Conservation (phyloP, 1,284 basidiomycete genomes). For the Cerioporus squamosus region DNA sequence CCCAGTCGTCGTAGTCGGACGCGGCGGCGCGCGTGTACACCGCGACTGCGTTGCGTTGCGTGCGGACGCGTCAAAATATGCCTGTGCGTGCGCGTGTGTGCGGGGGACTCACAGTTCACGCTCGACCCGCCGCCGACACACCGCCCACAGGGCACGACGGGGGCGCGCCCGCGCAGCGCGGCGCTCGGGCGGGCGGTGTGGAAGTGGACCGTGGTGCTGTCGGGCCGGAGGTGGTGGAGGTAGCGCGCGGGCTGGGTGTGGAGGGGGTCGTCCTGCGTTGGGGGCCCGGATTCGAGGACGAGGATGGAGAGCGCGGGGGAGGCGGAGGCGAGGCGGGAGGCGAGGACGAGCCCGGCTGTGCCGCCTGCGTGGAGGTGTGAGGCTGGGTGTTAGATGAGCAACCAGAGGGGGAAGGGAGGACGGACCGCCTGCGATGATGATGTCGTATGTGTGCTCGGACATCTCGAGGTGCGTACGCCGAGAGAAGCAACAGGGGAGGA, state of each 20-base stretch:
- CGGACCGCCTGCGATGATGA: constrained; percentile 22
- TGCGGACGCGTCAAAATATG: neutral
- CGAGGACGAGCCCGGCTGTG: constrained; percentile 49
- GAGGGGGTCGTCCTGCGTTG: constrained; percentile 43
- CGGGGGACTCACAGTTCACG: constrained; percentile 52
- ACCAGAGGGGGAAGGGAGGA: neutral
- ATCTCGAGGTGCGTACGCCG: neutral
- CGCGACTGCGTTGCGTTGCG: constrained; percentile 43
- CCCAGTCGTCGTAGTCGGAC: constrained; percentile 65
- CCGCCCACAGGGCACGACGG: constrained; percentile 47
- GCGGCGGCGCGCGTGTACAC: constrained; percentile 57
- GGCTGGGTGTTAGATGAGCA: neutral
- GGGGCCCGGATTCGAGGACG: constrained; percentile 50
- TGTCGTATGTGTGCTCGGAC: constrained; percentile 10
- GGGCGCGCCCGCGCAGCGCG: constrained; percentile 47
- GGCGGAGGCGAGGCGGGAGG: constrained; percentile 49
- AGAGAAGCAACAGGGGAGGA: no score
- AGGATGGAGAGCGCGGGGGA: constrained; percentile 47
- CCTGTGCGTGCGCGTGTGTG: no score
- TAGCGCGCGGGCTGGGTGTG: constrained; percentile 58
- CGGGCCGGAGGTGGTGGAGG: constrained; percentile 42
- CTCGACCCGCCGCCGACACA: constrained; percentile 63
- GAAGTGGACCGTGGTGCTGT: constrained; percentile 45
- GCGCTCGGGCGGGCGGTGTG: constrained; percentile 46
- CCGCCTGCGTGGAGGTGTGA: constrained; percentile 40